phyloP scores from a whole-genome alignment of 2,329 filamentous ascomycete species.

The Arthrobotrys iridis region DNA sequence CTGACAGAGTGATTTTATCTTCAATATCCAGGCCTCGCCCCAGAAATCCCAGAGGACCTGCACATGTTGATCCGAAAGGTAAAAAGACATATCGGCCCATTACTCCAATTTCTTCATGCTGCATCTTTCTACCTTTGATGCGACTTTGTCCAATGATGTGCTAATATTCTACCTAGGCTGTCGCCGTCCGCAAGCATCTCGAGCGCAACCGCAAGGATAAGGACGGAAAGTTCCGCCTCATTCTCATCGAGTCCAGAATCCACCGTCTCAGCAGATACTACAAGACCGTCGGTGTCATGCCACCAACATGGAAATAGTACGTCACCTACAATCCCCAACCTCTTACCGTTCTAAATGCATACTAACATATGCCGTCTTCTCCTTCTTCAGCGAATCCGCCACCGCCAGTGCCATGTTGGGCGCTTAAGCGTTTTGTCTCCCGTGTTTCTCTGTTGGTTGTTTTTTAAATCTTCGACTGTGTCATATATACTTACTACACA shows the following conservation, averaged over 20 bases:
- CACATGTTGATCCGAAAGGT: slow-evolving; percentile 99
- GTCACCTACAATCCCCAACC: background rate
- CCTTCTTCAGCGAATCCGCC: slow-evolving; percentile 44
- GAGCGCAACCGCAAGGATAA: slow-evolving; percentile 99
- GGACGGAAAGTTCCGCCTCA: slow-evolving; percentile 99
- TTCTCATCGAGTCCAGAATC: slow-evolving; percentile 99
- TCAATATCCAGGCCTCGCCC: slow-evolving; percentile 84
- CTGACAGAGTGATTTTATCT: slow-evolving; percentile 88
- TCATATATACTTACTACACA: slow-evolving; percentile 47
- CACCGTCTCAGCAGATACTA: slow-evolving; percentile 99
- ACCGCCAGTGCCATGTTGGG: slow-evolving; percentile 50
- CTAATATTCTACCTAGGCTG: slow-evolving; percentile 70
- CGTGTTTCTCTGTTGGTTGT: background rate
- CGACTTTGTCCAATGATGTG: background rate
- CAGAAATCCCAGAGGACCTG: slow-evolving; percentile 98
- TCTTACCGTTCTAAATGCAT: background rate
- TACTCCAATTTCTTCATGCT: background rate
- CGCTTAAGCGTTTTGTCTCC: slow-evolving; percentile 34
- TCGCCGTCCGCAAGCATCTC: slow-evolving; percentile 99
- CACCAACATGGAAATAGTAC: slow-evolving; percentile 59
- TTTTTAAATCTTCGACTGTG: slow-evolving; percentile 35
- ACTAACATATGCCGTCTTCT: slow-evolving; percentile 3
- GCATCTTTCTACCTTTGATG: background rate
- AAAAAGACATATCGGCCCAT: slow-evolving; percentile 57
- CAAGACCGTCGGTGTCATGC: slow-evolving; percentile 86